A percentile compares a stretch with the other conserved stretches of the same genome.
Evolutionary conservation across 192 early-diverging fungal species (phyloP).

Genomic region (Obelidium mucronatum): DNA sequence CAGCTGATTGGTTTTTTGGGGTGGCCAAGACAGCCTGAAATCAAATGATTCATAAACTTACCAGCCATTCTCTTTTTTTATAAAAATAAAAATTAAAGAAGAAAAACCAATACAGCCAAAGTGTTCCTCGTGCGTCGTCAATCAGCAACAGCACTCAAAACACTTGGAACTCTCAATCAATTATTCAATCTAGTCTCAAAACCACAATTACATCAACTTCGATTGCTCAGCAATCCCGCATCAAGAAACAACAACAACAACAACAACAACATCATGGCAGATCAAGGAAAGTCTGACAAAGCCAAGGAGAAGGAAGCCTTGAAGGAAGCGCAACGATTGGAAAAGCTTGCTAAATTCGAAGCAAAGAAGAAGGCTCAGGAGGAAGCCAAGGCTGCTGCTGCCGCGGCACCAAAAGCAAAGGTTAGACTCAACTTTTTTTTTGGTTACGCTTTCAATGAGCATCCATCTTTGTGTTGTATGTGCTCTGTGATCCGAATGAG

Average conservation of each 20-base stretch:
- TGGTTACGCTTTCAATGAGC: too few relatives aligned
- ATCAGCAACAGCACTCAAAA: background rate
- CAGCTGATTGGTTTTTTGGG: background rate
- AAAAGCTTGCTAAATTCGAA: conserved; percentile 91
- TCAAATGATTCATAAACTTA: background rate
- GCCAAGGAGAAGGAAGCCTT: conserved; percentile 92
- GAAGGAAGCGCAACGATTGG: conserved; percentile 58
- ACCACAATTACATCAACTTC: too few relatives aligned
- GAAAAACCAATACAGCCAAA: background rate
- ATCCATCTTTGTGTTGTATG: too few relatives aligned
- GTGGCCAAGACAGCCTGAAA: background rate
- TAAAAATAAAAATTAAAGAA: background rate
- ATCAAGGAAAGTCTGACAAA: conserved; percentile 71
- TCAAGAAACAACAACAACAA: background rate
- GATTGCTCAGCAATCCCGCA: too few relatives aligned
- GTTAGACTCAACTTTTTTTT: too few relatives aligned
- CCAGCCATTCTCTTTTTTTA: conserved; percentile 5
- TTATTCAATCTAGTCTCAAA: background rate
- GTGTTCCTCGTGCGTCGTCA: background rate
- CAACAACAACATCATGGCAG: background rate
- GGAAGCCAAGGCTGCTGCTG: conserved; percentile 60
- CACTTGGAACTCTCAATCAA: background rate
- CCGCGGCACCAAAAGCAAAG: conserved; percentile 26
- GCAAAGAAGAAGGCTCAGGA: conserved; percentile 71
- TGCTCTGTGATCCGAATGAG: too few relatives aligned